phyloP scores from a whole-genome alignment of 805 yeast species.

The Saccharomycopsis selenospora region DNA sequence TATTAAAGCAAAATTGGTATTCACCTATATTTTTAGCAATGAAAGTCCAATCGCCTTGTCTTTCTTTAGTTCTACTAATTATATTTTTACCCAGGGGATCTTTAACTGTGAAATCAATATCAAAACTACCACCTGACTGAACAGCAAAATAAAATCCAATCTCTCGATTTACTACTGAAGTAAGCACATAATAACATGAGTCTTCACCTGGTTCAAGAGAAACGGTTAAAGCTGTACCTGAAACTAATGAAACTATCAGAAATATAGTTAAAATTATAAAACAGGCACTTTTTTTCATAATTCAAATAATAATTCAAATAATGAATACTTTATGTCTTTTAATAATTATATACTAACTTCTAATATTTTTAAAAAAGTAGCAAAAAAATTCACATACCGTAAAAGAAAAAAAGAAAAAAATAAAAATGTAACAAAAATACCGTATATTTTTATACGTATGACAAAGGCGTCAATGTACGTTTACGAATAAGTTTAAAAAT shows the following conservation, averaged over 20 bases:
- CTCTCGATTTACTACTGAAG: constrained; percentile 49
- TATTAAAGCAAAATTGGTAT: constrained; percentile 79
- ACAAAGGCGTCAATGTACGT: too few species aligned
- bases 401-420: too few species aligned
- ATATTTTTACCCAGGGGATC: constrained; percentile 52
- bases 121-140: constrained; percentile 72
- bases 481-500: too few species aligned
- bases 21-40: constrained; percentile 64
- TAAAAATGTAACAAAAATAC: too few species aligned
- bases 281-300: too few species aligned
- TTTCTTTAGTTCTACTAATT: constrained; percentile 49
- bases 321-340: too few species aligned
- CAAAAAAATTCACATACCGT: too few species aligned
- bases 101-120: constrained; percentile 56
- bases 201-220: constrained; percentile 67
- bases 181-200: constrained; percentile 65
- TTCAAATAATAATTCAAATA: too few species aligned
- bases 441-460: too few species aligned
- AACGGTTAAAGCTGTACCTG: constrained; percentile 61
- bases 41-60: constrained; percentile 76
- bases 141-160: constrained; percentile 80
- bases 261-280: too few species aligned
- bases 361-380: too few species aligned
- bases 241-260: constrained; percentile 30
- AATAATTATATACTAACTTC: too few species aligned